Evolutionary conservation across 202 grass and related monocot species (phyloP).

Genomic region (Setaria viridis): DNA sequence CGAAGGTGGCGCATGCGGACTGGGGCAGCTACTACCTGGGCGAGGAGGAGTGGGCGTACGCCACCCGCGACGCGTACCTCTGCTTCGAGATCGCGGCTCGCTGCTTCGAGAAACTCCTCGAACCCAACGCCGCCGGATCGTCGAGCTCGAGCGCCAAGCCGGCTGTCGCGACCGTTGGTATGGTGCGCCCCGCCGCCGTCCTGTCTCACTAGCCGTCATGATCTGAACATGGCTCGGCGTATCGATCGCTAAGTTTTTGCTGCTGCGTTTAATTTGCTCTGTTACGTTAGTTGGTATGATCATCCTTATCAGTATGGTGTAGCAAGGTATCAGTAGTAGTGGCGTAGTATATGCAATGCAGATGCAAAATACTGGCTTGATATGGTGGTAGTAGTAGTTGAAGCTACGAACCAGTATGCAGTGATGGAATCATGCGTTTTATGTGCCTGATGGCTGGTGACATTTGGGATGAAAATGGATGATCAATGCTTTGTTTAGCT

Average conservation of each 20-base stretch:
- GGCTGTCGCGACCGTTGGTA: background rate
- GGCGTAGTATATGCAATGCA: background rate
- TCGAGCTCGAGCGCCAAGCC: background rate
- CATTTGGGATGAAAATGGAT: conserved; percentile 20
- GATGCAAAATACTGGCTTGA: conserved; percentile 19
- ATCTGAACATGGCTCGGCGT: conserved; percentile 8
- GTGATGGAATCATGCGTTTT: background rate
- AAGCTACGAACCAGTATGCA: background rate
- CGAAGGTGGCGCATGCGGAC: conserved; percentile 13
- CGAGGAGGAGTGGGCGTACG: conserved; percentile 25
- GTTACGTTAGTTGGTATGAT: conserved; percentile 14
- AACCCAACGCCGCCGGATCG: background rate
- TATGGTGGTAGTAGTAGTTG: background rate
- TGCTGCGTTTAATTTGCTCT: conserved; percentile 22
- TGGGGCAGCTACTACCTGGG: background rate
- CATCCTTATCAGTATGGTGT: background rate
- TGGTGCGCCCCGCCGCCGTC: background rate
- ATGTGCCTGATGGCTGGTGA: background rate
- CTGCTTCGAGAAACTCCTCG: conserved; percentile 39
- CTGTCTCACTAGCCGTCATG: background rate
- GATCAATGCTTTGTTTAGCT: background rate
- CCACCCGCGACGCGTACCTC: conserved; percentile 45
- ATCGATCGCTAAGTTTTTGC: conserved; percentile 2
- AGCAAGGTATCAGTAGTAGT: background rate
- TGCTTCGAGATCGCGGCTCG: conserved; percentile 52